Evolutionary conservation across 306 rosid genomes (phyloP), one percentile per base, ranked within the genome.

Genomic region (Luffa acutangula): DNA sequence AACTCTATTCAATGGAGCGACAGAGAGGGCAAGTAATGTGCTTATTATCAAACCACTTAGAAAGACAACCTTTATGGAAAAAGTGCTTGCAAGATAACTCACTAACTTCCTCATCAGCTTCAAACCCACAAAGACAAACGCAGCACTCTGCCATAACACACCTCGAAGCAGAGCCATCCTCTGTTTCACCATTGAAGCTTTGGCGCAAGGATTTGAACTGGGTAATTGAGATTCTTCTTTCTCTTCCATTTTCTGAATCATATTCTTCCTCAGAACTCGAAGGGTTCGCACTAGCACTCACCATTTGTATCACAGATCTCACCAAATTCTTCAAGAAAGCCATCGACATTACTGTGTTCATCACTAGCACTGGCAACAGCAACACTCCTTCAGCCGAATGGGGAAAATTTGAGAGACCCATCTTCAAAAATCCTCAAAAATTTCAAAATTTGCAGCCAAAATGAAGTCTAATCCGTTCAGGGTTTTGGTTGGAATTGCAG

Each of bases 11-110:
- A 15, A 75, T 67, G 18, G 95, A 94, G 76, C 97, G 97, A 79
- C 98, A 94, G 33, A 94, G 80, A 82, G 98, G 97, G 81, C 97
- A 92, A 0, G 95, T 82, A 21, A 15, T 5, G 25, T 85, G 97
- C 41, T 86, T 84, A 84, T 89, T 89, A 25, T 78, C 57, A 41
- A 94, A 94, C 98, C 97, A 94, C 81, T 86, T 89, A 5, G 89
- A 94, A 42, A 92, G 81, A 80, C 98, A 92, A 8, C n/a, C 69
- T 83, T 80, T 88, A 78, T 92, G 97, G 84, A 92, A 94, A 82
- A 89, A 89, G 76, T 94, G 97, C 81, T 89, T 88, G 83, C 97
- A 92, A 67, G 93, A 84, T 84, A 92, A 87, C 77, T 89, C 89
- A 64, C 93, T 94, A 17, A 91, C 94, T 86, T 91, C 93, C 33